These are phyloP conservation scores for Heterobasidion annosum DNA, from an alignment of 1,284 basidiomycete species.

Conservation along the genomic window DNA sequence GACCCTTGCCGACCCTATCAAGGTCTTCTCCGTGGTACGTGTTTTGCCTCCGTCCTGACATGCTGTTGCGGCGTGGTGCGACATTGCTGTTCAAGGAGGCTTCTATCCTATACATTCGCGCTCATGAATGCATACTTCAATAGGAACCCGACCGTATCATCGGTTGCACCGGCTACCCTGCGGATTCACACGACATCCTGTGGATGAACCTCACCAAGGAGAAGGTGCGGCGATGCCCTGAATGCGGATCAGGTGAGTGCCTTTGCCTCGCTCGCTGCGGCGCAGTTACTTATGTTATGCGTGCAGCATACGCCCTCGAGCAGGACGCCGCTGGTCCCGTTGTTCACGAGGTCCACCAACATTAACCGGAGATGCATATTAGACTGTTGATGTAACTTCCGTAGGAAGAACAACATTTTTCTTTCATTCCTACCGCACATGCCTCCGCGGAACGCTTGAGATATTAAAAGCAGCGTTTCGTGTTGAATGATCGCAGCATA, in stretches of 20 bases:
- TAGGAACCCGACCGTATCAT: conserved; percentile 77
- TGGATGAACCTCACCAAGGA: conserved; percentile 72
- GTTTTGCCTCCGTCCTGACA: conserved; percentile 5
- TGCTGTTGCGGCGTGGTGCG: not conserved
- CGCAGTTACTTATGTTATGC: not conserved
- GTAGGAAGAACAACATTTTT: not conserved
- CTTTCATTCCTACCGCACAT: conserved; percentile 1
- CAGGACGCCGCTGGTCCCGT: not conserved
- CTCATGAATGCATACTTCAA: conserved; percentile 15
- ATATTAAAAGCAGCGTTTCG: too few species aligned
- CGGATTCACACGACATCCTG: conserved; percentile 85
- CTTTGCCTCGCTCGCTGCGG: not conserved
- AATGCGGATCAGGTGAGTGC: conserved; percentile 82
- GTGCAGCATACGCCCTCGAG: conserved; percentile 5
- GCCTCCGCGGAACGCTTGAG: not conserved
- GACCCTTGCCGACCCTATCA: conserved; percentile 82
- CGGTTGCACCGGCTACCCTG: conserved; percentile 88
- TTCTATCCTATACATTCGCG: not conserved
- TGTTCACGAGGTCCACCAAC: not conserved
- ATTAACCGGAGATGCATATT: not conserved
- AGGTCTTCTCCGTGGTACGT: conserved; percentile 83
- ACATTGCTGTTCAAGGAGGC: not conserved
- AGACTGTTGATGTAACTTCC: not conserved
- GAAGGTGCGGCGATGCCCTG: conserved; percentile 74
- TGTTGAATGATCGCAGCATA: too few species aligned